Conservation (phyloP, 441 rosid species). For the Omphalea diandra region DNA sequence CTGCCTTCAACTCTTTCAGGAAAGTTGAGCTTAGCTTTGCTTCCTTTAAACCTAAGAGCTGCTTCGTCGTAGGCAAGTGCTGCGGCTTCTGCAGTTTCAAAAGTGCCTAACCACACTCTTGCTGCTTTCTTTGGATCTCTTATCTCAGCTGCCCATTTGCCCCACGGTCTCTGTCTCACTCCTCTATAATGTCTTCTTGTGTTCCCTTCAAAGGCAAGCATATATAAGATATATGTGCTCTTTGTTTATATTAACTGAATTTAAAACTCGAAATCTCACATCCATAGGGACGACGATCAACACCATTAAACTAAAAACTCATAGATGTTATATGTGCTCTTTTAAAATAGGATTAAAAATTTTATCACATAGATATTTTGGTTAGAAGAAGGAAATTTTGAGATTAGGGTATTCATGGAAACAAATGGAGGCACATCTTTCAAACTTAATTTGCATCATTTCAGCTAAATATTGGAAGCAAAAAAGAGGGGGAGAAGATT, state of each 20-base stretch:
- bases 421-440: background rate
- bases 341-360: background rate
- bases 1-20: constrained; percentile 75
- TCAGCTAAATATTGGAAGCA: background rate
- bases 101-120: constrained; percentile 90
- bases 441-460: background rate
- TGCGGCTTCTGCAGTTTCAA: constrained; percentile 79
- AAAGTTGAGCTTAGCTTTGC: constrained; percentile 92
- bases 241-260: background rate
- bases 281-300: too few species aligned
- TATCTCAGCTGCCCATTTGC: constrained; percentile 86
- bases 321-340: too few species aligned
- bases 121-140: constrained; percentile 88
- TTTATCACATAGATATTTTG: too few species aligned
- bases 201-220: constrained; percentile 35
- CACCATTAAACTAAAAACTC: too few species aligned
- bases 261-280: background rate
- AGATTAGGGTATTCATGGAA: background rate
- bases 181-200: constrained; percentile 74
- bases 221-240: background rate
- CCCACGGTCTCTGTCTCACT: constrained; percentile 93
- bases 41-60: constrained; percentile 91
- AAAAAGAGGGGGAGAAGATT: background rate
- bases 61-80: constrained; percentile 95
- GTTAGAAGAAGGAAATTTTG: background rate